Conservation (phyloP, 176 grass and related monocot species). For the Cocos nucifera region DNA sequence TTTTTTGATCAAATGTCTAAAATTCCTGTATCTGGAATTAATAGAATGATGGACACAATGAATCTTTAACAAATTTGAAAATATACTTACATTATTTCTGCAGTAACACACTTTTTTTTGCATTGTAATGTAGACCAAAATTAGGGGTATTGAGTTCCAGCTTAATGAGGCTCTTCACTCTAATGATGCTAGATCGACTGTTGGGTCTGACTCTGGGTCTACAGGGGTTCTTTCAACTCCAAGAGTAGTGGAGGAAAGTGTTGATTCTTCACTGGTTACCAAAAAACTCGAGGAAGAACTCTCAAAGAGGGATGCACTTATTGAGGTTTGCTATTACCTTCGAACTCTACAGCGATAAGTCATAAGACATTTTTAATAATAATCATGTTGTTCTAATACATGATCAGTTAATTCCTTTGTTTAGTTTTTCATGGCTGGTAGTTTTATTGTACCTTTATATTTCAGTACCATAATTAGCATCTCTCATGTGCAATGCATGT, state of each 20-base stretch:
- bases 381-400: no score
- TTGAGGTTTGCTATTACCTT: conserved; percentile 56
- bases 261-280: conserved; percentile 67
- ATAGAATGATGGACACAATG: no score
- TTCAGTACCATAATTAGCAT: no score
- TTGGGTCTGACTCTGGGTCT: conserved; percentile 70
- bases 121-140: conserved; percentile 55
- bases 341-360: not conserved
- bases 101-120: conserved; percentile 4
- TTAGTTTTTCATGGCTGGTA: no score
- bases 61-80: no score
- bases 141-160: conserved; percentile 80
- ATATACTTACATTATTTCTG: not conserved
- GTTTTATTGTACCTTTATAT: no score
- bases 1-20: no score
- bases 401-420: no score
- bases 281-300: conserved; percentile 97
- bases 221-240: conserved; percentile 48
- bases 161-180: conserved; percentile 76
- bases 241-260: conserved; percentile 61
- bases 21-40: no score
- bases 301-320: conserved; percentile 92
- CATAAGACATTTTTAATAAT: no score
- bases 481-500: no score
- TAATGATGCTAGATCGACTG: conserved; percentile 78